Evolutionary conservation across 2,329 filamentous ascomycete species (phyloP).

Genomic region (Pyrenochaeta sp.): DNA sequence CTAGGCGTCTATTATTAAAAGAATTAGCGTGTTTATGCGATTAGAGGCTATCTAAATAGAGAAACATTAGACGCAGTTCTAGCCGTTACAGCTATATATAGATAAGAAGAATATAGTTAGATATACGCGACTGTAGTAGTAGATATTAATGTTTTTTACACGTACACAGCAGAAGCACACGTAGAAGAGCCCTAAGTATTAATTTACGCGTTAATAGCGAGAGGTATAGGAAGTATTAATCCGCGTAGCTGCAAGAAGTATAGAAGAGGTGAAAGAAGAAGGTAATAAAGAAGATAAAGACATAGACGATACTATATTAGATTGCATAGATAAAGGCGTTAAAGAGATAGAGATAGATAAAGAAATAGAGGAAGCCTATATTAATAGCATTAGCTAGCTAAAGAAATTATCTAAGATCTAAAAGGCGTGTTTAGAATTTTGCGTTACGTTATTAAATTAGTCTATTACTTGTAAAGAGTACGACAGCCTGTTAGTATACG

Average conservation of each 20-base stretch:
- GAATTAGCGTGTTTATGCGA: constrained; percentile 17
- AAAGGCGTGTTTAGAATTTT: constrained; percentile 25
- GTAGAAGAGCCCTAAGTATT: constrained; percentile 21
- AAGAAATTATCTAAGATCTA: constrained; percentile 10
- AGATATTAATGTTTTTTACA: constrained; percentile 30
- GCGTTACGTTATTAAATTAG: constrained; percentile 23
- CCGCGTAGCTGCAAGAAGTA: no score
- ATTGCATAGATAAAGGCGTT: constrained; percentile 1
- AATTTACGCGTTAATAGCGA: constrained; percentile 17
- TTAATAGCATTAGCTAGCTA: constrained; percentile 4
- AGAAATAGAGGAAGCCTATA: constrained; percentile 1
- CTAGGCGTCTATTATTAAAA: constrained; percentile 14
- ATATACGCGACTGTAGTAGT: constrained; percentile 14
- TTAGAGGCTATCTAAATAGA: constrained; percentile 25
- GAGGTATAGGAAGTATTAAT: constrained; percentile 16
- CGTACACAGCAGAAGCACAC: constrained; percentile 13
- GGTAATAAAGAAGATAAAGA: no score
- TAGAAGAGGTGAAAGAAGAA: no score
- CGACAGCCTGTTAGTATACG: constrained; percentile 24
- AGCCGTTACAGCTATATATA: constrained; percentile 22
- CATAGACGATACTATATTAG: no score
- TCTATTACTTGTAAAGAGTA: constrained; percentile 20
- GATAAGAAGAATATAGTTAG: constrained; percentile 16
- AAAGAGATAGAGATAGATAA: neutral
- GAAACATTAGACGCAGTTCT: constrained; percentile 23